Evolutionary conservation across 495 filamentous ascomycete genomes (phyloP).

Genomic region (Neurospora sp.): DNA sequence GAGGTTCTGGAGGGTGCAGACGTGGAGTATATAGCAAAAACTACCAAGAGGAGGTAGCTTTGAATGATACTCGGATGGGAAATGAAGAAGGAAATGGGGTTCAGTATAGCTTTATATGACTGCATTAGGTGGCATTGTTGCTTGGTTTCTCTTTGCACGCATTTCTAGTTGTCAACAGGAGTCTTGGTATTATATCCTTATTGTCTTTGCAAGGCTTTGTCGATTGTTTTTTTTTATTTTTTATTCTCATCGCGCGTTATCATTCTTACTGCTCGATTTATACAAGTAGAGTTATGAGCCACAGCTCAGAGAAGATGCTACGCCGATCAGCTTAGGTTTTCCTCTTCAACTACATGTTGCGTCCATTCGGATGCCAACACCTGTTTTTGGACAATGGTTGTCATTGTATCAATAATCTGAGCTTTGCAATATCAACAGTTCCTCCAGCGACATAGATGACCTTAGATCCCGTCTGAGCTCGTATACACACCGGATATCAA

Average conservation of each 20-base stretch:
- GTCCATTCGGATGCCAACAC: too few relatives aligned
- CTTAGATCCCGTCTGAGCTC: too few relatives aligned
- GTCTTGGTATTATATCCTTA: background rate
- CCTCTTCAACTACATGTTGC: too few relatives aligned
- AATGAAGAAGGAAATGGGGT: too few relatives aligned
- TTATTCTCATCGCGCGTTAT: background rate
- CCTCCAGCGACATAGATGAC: too few relatives aligned
- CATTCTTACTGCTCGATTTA: background rate
- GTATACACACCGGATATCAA: too few relatives aligned
- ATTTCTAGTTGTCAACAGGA: background rate
- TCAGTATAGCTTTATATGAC: too few relatives aligned
- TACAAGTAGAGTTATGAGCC: background rate
- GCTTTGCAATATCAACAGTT: too few relatives aligned
- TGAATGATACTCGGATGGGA: background rate
- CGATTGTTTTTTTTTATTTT: background rate
- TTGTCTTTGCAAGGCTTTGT: background rate
- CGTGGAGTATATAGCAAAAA: slow-evolving; percentile 17
- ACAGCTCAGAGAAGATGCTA: background rate
- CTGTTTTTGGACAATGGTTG: too few relatives aligned
- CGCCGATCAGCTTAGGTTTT: too few relatives aligned
- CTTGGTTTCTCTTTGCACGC: background rate
- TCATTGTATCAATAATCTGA: too few relatives aligned
- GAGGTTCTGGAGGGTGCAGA: slow-evolving; percentile 46
- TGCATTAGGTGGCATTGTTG: background rate
- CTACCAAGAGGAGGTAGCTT: background rate